Evolutionary conservation across 1,284 basidiomycete species (phyloP).

Genomic region (Sporisorium graminicola): DNA sequence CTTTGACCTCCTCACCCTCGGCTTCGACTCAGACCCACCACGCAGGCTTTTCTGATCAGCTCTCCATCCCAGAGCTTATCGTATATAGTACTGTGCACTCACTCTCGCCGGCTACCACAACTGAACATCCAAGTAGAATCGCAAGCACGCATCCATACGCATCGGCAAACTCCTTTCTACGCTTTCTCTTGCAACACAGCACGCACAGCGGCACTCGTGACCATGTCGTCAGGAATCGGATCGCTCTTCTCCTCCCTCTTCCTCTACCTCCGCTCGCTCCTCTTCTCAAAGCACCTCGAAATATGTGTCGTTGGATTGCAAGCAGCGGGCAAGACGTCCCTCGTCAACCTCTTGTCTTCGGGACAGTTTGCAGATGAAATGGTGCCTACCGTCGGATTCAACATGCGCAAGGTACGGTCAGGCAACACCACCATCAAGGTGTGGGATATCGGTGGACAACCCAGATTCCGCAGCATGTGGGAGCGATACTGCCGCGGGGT

Average conservation of each 20-base stretch:
- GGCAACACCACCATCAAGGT: slow-evolving; percentile 92
- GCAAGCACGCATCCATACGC: not conserved
- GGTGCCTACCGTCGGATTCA: slow-evolving; percentile 92
- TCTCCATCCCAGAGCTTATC: not conserved
- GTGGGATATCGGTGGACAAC: slow-evolving; percentile 95
- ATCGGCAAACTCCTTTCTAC: not conserved
- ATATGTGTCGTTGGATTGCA: slow-evolving; percentile 93
- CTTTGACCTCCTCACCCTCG: not conserved
- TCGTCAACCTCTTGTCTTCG: slow-evolving; percentile 88
- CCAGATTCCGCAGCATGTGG: slow-evolving; percentile 88
- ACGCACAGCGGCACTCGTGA: not conserved
- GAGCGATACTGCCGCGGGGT: slow-evolving; percentile 95
- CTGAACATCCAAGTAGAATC: not conserved
- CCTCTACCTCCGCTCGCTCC: slow-evolving; percentile 72
- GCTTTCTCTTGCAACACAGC: not conserved
- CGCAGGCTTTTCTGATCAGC: not conserved
- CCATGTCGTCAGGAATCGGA: slow-evolving; percentile 46
- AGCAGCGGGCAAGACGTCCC: slow-evolving; percentile 91
- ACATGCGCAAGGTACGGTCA: slow-evolving; percentile 81
- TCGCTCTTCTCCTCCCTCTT: slow-evolving; percentile 57
- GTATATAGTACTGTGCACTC: not conserved
- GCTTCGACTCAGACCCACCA: not conserved
- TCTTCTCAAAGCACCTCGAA: slow-evolving; percentile 92
- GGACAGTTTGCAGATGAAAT: slow-evolving; percentile 88
- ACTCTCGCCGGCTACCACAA: not conserved